phyloP scores from a whole-genome alignment of 78 protist genomes.

The Dictyostelium capitatum region DNA sequence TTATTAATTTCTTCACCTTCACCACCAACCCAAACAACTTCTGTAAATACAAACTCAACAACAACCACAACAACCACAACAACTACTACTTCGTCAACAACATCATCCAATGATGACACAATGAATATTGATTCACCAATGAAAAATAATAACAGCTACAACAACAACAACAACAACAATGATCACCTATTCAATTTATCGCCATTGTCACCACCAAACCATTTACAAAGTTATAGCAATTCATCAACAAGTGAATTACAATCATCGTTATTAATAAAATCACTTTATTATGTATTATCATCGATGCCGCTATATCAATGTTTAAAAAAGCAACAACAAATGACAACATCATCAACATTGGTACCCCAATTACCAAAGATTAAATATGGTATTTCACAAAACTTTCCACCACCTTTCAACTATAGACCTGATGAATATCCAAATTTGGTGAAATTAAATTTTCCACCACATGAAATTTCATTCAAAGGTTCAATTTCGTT shows the following conservation, averaged over 20 bases:
- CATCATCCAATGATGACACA: not conserved
- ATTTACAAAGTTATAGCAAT: not conserved
- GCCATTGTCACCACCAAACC: conserved; percentile 7
- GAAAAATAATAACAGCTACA: not conserved
- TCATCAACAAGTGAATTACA: not conserved
- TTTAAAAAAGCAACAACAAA: conserved; percentile 17
- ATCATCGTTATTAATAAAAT: conserved; percentile 26
- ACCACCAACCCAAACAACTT: conserved; percentile 6
- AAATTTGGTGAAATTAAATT: conserved; percentile 54
- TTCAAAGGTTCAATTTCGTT: conserved; percentile 36
- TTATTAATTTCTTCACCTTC: not conserved
- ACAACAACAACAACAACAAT: not conserved
- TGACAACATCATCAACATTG: not conserved
- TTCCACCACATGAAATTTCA: conserved; percentile 41
- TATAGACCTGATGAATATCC: conserved; percentile 35
- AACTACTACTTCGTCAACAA: not conserved
- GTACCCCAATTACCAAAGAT: conserved; percentile 24
- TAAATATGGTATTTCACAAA: conserved; percentile 55
- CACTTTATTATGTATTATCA: conserved; percentile 40
- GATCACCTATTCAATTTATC: not conserved
- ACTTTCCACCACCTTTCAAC: conserved; percentile 66
- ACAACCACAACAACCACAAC: conserved; percentile 9
- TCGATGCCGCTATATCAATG: conserved; percentile 48
- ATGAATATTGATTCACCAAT: not conserved
- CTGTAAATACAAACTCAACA: conserved; percentile 1